Base-by-base conservation (phyloP, 2,329 filamentous ascomycete genomes). In the Aspergillus sp. region DNA sequence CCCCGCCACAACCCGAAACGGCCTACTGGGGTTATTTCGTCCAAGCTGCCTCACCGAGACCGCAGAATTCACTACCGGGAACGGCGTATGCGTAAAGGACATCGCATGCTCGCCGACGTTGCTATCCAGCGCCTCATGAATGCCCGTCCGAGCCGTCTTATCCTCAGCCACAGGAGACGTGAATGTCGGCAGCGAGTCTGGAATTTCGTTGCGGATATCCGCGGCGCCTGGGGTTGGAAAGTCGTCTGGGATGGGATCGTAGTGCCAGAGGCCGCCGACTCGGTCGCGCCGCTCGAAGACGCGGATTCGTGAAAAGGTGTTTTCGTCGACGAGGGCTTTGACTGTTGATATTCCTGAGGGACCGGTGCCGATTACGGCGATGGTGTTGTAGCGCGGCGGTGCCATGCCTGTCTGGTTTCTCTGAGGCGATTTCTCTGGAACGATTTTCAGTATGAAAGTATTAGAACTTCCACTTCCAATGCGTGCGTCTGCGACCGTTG, bases 191-290 rank as follows among this genome's bases (percentile, higher is more conserved):
- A 69, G 60, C 1, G 38, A 30, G 7, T 48, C 13, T 4, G 65
- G 68, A 7, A 63, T 54, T 7, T 32, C 34, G n/a, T 55, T 50
- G 24, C 54, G 53, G 8, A 12, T 20, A 12, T 22, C 41, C 2
- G 17, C 20, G 2, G 41, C 5, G 4, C 13, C 45, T 2, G 57
- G 48, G 3, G 57, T 34, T 4, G 62, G 63, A 52, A 71, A 72
- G 13, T 52, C 43, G 45, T 70, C 67, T 1, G 70, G 68, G 1
- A 58, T 54, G 13, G 65, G 56, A 48, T 71, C 68, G 48, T 64
- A 67, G 34, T 66, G 63, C 71, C 71, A 74, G 5, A 68, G 66
- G 6, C 71, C 71, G 15, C 71, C 71, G 3, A 67, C 62, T 15
- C 60, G 58, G 52, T 70, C 61, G 34, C 66, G 65, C 55, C 71